Percentiles rank a stretch among this genome's conserved stretches.
Evolutionary conservation across 495 filamentous ascomycete genomes (phyloP).

Genomic region (Xylaria flabelliformis): DNA sequence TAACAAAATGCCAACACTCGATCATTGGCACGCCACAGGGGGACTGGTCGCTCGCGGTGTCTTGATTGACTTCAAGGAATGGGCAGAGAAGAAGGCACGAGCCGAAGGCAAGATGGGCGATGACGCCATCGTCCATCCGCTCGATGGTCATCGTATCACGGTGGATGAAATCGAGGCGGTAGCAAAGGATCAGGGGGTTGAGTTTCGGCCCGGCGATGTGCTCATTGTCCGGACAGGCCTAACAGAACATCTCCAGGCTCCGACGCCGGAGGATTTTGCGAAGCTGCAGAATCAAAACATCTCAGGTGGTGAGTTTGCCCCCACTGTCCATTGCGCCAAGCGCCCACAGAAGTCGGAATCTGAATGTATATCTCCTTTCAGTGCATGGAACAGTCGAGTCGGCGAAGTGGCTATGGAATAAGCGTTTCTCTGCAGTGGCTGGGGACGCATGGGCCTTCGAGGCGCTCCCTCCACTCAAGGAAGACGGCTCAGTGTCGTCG

Average conservation of each 20-base stretch:
- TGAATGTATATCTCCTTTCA: background rate
- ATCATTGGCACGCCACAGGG: constrained; percentile 52
- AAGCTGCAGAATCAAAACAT: constrained; percentile 39
- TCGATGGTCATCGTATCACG: constrained; percentile 66
- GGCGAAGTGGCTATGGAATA: constrained; percentile 62
- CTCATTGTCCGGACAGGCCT: constrained; percentile 72
- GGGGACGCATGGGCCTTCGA: constrained; percentile 60
- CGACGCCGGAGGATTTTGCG: constrained; percentile 55
- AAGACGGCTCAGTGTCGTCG: constrained; percentile 38
- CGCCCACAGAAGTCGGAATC: background rate
- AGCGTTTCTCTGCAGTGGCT: constrained; percentile 60
- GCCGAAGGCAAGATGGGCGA: constrained; percentile 38
- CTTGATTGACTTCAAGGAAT: constrained; percentile 60
- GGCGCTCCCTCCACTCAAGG: constrained; percentile 45
- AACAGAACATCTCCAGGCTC: constrained; percentile 60
- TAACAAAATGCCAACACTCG: constrained; percentile 46
- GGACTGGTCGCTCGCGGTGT: constrained; percentile 64
- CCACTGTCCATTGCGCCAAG: too few relatives aligned
- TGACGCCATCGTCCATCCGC: constrained; percentile 56
- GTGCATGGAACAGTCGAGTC: constrained; percentile 63
- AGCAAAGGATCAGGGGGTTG: constrained; percentile 61
- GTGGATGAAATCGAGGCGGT: constrained; percentile 63
- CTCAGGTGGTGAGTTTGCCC: constrained; percentile 33
- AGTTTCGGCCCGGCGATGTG: constrained; percentile 66
- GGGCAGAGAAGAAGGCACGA: constrained; percentile 53